phyloP scores from a whole-genome alignment of 208 protist genomes.

The Leptomonas seymouri region DNA sequence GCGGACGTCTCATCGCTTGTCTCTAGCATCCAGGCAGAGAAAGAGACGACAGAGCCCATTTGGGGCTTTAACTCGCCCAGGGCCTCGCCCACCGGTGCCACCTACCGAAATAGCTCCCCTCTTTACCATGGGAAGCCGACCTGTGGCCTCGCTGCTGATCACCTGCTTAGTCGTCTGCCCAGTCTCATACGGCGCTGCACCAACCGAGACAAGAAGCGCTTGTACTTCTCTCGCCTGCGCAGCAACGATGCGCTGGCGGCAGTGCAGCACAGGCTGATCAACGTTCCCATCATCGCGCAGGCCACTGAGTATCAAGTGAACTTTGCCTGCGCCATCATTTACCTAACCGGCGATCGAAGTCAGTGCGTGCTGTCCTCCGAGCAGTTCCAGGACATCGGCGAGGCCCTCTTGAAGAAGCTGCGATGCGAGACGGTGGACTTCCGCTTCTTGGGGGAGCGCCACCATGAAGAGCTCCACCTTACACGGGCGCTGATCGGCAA shows the following conservation, averaged over 20 bases:
- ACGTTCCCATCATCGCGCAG: slow-evolving; percentile 30
- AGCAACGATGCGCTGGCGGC: slow-evolving; percentile 59
- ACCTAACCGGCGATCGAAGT: slow-evolving; percentile 31
- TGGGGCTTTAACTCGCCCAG: neutral
- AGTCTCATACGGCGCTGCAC: slow-evolving; percentile 64
- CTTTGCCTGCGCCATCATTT: slow-evolving; percentile 64
- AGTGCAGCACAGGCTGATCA: slow-evolving; percentile 42
- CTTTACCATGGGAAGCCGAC: slow-evolving; percentile 21
- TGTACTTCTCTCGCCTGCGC: slow-evolving; percentile 71
- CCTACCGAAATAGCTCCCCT: slow-evolving; percentile 4
- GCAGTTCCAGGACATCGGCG: slow-evolving; percentile 42
- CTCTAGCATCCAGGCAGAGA: slow-evolving; percentile 8
- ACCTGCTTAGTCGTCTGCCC: slow-evolving; percentile 56
- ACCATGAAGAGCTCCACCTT: slow-evolving; percentile 50
- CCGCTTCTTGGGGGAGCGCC: slow-evolving; percentile 41
- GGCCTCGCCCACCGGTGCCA: neutral
- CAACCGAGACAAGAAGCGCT: slow-evolving; percentile 79
- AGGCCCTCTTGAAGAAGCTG: slow-evolving; percentile 39
- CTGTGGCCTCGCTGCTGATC: slow-evolving; percentile 28
- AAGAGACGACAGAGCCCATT: neutral
- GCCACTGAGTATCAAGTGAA: slow-evolving; percentile 80
- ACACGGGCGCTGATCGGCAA: slow-evolving; percentile 42
- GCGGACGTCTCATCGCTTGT: slow-evolving; percentile 51
- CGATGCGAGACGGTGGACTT: slow-evolving; percentile 64
- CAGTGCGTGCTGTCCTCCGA: slow-evolving; percentile 28